Conservation (phyloP, 805 yeast species). For the Hanseniaspora lachancei region DNA sequence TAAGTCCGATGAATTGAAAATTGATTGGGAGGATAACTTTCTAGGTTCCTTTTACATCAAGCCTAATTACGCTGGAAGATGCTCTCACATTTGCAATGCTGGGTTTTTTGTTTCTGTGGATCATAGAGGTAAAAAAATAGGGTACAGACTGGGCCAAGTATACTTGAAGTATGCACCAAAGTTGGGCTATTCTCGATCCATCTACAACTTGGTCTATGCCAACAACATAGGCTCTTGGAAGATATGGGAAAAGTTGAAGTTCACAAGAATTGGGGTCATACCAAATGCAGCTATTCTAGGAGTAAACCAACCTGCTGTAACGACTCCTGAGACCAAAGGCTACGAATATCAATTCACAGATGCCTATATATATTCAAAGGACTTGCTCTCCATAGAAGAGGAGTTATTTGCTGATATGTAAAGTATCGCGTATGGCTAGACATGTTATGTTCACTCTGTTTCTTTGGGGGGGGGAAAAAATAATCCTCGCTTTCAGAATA, state of each 20-base stretch:
- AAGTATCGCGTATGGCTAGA: too few species aligned
- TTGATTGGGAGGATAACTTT: conserved; percentile 34
- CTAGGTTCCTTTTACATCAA: conserved; percentile 70
- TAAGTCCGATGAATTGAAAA: conserved; percentile 16
- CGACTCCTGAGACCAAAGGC: neutral
- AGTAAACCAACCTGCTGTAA: conserved; percentile 35
- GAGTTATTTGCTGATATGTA: conserved; percentile 20
- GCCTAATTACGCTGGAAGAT: conserved; percentile 76
- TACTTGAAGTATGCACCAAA: conserved; percentile 63
- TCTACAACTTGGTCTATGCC: conserved; percentile 76
- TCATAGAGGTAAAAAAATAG: conserved; percentile 56
- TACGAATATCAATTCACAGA: conserved; percentile 27
- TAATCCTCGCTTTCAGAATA: neutral
- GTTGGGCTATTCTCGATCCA: conserved; percentile 69
- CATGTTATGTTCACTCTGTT: neutral
- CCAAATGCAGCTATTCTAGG: conserved; percentile 72
- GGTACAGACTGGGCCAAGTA: conserved; percentile 51
- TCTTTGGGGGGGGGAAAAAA: neutral
- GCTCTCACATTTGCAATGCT: conserved; percentile 78
- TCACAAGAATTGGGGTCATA: conserved; percentile 62
- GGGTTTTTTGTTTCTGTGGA: conserved; percentile 60
- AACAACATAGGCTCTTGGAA: conserved; percentile 61
- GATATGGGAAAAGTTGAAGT: conserved; percentile 78
- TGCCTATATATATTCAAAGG: conserved; percentile 67
- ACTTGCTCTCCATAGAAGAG: conserved; percentile 28